phyloP scores from a whole-genome alignment of 2,329 filamentous ascomycete genomes.

The Fusarium sp. region DNA sequence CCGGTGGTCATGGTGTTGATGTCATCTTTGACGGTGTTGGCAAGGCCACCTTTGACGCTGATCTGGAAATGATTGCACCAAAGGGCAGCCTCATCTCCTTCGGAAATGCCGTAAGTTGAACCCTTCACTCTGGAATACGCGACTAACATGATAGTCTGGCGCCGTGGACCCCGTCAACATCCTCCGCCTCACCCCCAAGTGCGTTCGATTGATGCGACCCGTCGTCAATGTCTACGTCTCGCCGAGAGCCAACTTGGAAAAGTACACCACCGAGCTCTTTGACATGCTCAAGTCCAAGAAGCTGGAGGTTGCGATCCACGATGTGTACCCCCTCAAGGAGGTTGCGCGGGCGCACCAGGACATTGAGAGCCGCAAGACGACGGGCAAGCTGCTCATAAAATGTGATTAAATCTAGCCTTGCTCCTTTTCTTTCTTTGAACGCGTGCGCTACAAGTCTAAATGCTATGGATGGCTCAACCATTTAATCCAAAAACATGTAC shows the following conservation, averaged over 20 bases:
- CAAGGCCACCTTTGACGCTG: slow-evolving; percentile 84
- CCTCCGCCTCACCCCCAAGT: slow-evolving; percentile 75
- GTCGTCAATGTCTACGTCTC: slow-evolving; percentile 77
- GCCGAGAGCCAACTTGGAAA: slow-evolving; percentile 77
- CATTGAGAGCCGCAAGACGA: slow-evolving; percentile 84
- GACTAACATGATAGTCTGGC: slow-evolving; percentile 63
- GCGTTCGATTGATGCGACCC: slow-evolving; percentile 81
- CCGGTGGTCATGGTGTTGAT: slow-evolving; percentile 76
- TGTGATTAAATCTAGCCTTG: slow-evolving; percentile 56
- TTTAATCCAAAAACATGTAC: slow-evolving; percentile 37
- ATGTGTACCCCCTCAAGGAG: slow-evolving; percentile 81
- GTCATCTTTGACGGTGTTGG: slow-evolving; percentile 91
- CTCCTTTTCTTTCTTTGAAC: slow-evolving; percentile 29
- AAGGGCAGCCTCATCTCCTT: slow-evolving; percentile 85
- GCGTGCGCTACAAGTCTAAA: slow-evolving; percentile 39
- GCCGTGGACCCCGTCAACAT: slow-evolving; percentile 76
- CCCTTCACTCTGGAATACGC: background rate
- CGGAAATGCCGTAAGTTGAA: slow-evolving; percentile 76
- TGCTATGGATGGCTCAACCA: slow-evolving; percentile 37
- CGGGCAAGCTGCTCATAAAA: slow-evolving; percentile 84
- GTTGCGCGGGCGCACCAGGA: slow-evolving; percentile 79
- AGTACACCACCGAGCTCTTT: slow-evolving; percentile 79
- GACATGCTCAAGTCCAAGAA: slow-evolving; percentile 76
- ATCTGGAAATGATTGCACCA: slow-evolving; percentile 77
- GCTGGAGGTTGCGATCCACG: slow-evolving; percentile 79